phyloP scores from a whole-genome alignment of 2,329 filamentous ascomycete genomes.

The Penicillium sp. region DNA sequence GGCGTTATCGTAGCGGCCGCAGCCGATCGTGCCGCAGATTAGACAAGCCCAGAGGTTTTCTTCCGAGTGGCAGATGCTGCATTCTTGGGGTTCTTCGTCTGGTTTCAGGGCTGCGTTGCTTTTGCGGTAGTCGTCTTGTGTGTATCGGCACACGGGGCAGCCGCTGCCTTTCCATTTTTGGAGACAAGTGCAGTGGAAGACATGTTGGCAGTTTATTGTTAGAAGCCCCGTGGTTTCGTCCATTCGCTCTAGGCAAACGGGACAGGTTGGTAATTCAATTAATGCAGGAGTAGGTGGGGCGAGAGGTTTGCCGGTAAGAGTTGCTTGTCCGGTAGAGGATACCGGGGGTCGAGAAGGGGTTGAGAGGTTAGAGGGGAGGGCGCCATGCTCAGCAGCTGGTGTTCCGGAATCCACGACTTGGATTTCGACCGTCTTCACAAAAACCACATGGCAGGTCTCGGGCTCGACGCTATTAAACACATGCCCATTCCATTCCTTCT shows the following conservation, averaged over 20 bases:
- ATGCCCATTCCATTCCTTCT: conserved; percentile 85
- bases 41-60: conserved; percentile 93
- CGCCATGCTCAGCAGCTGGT: conserved; percentile 51
- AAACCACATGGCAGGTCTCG: conserved; percentile 92
- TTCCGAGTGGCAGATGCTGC: conserved; percentile 74
- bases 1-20: conserved; percentile 88
- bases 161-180: conserved; percentile 95
- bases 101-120: conserved; percentile 53
- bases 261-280: conserved; percentile 90
- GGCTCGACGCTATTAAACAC: conserved; percentile 93
- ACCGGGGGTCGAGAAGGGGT: conserved; percentile 28
- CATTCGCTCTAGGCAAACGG: conserved; percentile 96
- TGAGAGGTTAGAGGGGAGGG: conserved; percentile 52
- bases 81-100: conserved; percentile 60
- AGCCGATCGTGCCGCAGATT: conserved; percentile 89
- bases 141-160: conserved; percentile 93
- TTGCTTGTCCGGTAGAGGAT: conserved; percentile 36
- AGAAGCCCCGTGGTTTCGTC: conserved; percentile 93
- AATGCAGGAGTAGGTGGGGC: conserved; percentile 78
- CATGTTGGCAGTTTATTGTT: conserved; percentile 95
- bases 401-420: conserved; percentile 58
- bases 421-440: conserved; percentile 88
- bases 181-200: conserved; percentile 94
- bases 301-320: conserved; percentile 61
- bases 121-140: conserved; percentile 59